Conservation (phyloP, 441 rosid species). For the Erodium moschatum region DNA sequence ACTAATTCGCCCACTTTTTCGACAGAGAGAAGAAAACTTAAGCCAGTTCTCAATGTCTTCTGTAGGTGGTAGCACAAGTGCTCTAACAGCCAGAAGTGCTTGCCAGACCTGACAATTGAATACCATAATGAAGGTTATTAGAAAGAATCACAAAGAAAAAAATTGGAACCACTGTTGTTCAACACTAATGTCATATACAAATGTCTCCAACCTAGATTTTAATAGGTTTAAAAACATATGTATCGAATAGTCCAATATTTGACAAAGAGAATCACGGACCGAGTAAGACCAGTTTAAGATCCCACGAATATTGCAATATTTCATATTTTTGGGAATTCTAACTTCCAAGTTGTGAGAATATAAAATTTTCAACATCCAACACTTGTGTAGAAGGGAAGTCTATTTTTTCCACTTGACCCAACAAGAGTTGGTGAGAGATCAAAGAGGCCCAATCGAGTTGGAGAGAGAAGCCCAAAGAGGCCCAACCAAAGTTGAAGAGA, state of each 20-base stretch:
- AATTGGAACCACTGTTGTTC: background rate
- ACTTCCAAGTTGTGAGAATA: background rate
- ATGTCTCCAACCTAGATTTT: background rate
- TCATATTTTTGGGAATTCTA: background rate
- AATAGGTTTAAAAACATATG: background rate
- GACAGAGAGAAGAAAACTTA: slow-evolving; percentile 90
- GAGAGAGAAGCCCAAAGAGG: no score
- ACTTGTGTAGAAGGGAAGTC: background rate
- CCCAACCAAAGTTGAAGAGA: no score
- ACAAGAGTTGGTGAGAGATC: no score
- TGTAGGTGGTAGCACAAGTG: slow-evolving; percentile 91
- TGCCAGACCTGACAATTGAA: slow-evolving; percentile 79
- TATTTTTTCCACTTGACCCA: no score
- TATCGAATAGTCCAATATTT: background rate
- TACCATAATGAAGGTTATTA: background rate
- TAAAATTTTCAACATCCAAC: background rate
- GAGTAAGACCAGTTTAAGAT: background rate
- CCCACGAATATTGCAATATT: background rate
- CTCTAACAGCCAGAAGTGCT: slow-evolving; percentile 76
- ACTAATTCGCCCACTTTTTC: slow-evolving; percentile 81
- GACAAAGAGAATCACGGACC: background rate
- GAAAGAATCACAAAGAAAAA: background rate
- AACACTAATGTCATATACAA: background rate
- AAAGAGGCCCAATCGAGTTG: no score
- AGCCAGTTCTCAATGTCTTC: slow-evolving; percentile 96